A percentile compares a stretch with the other conserved stretches of the same genome.
Evolutionary conservation across 805 yeast genomes (phyloP).

Genomic region (Candida rishiriensis): DNA sequence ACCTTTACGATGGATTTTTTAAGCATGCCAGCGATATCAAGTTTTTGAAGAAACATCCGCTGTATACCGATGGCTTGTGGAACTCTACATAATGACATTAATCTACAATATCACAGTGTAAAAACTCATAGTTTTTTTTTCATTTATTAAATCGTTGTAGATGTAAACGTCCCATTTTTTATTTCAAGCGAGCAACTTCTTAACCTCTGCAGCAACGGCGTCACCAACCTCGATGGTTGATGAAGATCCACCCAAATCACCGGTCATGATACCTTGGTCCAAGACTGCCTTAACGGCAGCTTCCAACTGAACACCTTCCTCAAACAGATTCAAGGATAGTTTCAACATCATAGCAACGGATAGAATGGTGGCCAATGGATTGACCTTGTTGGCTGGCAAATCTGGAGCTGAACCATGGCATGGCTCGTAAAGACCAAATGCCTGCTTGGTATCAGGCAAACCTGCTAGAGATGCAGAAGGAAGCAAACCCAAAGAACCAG

Average conservation of each 20-base stretch:
- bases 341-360: slow-evolving; percentile 98
- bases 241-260: slow-evolving; percentile 81
- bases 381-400: slow-evolving; percentile 78
- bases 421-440: slow-evolving; percentile 96
- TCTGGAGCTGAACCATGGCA: slow-evolving; percentile 99
- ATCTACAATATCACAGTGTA: no score
- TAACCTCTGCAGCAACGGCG: slow-evolving; percentile 76
- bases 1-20: no score
- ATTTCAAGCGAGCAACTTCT: slow-evolving; percentile 23
- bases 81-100: no score
- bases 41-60: no score
- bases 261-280: slow-evolving; percentile 84
- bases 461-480: slow-evolving; percentile 97
- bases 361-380: slow-evolving; percentile 92
- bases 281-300: slow-evolving; percentile 79
- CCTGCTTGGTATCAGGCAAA: slow-evolving; percentile 90
- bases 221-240: slow-evolving; percentile 91
- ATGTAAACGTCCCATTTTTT: not conserved
- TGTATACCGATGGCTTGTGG: no score
- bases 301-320: slow-evolving; percentile 87
- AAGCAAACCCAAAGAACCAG: slow-evolving; percentile 92
- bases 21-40: no score
- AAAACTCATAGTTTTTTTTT: no score
- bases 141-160: no score
- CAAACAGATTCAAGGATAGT: slow-evolving; percentile 74